Evolutionary conservation across 768 basidiomycete species (phyloP).

Genomic region (Psilocybe azurescens): DNA sequence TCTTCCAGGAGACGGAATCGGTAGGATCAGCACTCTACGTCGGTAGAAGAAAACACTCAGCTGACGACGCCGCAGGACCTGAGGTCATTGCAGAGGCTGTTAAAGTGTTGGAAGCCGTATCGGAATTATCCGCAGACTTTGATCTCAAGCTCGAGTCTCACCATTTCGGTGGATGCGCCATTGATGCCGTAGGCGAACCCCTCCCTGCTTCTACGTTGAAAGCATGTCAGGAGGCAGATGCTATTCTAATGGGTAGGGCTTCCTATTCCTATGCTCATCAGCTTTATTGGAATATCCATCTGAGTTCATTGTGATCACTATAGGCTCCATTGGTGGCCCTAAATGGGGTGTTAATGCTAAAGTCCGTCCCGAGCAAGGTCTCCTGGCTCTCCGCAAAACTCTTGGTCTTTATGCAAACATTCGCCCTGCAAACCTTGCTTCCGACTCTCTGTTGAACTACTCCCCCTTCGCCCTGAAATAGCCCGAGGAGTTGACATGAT

Average conservation of each 20-base stretch:
- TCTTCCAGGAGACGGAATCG: slow-evolving; percentile 97
- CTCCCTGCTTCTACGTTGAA: slow-evolving; percentile 84
- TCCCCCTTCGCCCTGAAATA: slow-evolving; percentile 85
- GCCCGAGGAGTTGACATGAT: slow-evolving; percentile 90
- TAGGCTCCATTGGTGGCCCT: slow-evolving; percentile 97
- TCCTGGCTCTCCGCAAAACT: slow-evolving; percentile 86
- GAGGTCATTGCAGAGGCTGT: slow-evolving; percentile 89
- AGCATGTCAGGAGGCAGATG: slow-evolving; percentile 93
- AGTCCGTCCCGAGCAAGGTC: slow-evolving; percentile 91
- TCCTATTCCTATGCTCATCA: neutral
- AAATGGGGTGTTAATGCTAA: slow-evolving; percentile 94
- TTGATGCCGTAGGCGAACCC: slow-evolving; percentile 87
- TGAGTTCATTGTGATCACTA: neutral
- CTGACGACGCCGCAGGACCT: slow-evolving; percentile 60
- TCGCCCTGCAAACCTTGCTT: slow-evolving; percentile 94
- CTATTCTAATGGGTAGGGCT: slow-evolving; percentile 87
- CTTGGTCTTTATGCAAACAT: slow-evolving; percentile 98
- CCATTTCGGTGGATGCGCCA: slow-evolving; percentile 91
- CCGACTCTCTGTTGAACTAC: slow-evolving; percentile 84
- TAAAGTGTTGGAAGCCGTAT: slow-evolving; percentile 78
- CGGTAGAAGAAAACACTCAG: slow-evolving; percentile 1
- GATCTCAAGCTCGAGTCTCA: slow-evolving; percentile 77
- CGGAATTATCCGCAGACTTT: slow-evolving; percentile 63
- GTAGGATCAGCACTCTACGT: slow-evolving; percentile 43
- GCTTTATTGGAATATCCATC: neutral